These are phyloP conservation scores for Epichloe bromicola DNA, from an alignment of 2,329 filamentous ascomycete genomes.

Conservation along the genomic window DNA sequence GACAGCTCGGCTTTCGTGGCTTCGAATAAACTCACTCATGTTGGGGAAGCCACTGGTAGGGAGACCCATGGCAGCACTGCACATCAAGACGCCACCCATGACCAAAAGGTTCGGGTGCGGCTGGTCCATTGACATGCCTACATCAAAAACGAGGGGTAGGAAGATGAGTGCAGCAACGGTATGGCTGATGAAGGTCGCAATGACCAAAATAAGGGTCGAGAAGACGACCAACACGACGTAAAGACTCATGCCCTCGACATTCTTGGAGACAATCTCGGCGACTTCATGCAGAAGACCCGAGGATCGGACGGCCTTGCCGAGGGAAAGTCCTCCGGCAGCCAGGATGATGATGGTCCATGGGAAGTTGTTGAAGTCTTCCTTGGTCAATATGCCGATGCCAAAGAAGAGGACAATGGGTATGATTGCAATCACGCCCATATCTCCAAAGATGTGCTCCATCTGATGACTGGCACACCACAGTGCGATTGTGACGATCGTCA, in stretches of 20 bases:
- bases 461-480: slow-evolving; percentile 91
- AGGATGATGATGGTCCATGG: slow-evolving; percentile 99
- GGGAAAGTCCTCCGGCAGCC: slow-evolving; percentile 79
- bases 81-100: slow-evolving; percentile 93
- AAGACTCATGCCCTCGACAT: slow-evolving; percentile 65
- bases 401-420: slow-evolving; percentile 95
- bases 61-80: slow-evolving; percentile 87
- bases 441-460: slow-evolving; percentile 76
- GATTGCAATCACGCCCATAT: slow-evolving; percentile 97
- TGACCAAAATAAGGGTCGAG: slow-evolving; percentile 68
- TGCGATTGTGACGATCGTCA: slow-evolving; percentile 72
- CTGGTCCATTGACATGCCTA: slow-evolving; percentile 73
- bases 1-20: not conserved
- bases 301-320: slow-evolving; percentile 88
- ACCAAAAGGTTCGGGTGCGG: slow-evolving; percentile 90
- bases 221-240: slow-evolving; percentile 85
- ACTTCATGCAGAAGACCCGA: slow-evolving; percentile 87
- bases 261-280: slow-evolving; percentile 58
- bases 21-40: slow-evolving; percentile 66
- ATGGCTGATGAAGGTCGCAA: slow-evolving; percentile 96
- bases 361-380: slow-evolving; percentile 99
- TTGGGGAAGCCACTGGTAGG: slow-evolving; percentile 96
- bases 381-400: slow-evolving; percentile 87
- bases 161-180: slow-evolving; percentile 95
- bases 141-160: slow-evolving; percentile 75